Base-by-base conservation (phyloP, 192 early-diverging fungal species). In the Linnemannia schmuckeri region DNA sequence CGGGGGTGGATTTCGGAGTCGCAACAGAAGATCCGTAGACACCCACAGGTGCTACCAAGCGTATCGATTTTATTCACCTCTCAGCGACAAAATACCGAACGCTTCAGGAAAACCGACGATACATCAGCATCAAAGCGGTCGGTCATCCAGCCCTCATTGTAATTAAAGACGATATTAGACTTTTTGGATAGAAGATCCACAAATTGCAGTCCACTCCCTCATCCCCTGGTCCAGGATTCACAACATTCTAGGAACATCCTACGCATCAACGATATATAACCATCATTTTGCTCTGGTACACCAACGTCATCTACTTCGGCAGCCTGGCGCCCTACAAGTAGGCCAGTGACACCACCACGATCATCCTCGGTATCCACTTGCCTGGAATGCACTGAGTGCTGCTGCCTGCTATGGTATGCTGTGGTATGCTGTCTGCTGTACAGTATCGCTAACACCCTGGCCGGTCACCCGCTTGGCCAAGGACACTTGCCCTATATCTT, bases 271-370 rank as follows among this genome's bases (percentile, higher is more conserved):
- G 76, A 33, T 69, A 71, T 30, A 72, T 75, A 33, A 77, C 83
- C 6, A 78, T 78, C 27, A 82, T 80, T 0, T 82, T 83, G 35
- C 82, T 90, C 38, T 87, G 88, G 46, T 82, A 89, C 10, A 91
- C 89, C 0, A 92, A 90, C 61, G 89, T 93, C 42, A 90, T 93
- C 57, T 89, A 91, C 70, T 93, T 93, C 61, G 91, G 92, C 1
- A 92, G 92, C 27, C 69, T 93, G 20, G 72, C 86, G 24, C 91
- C 92, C 4, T 92, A 91, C 77, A 91, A 91, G 68, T 71, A 84
- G 24, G 91, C 91, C 27, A 83, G 90, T 40, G 90, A 92, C 41
- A 85, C 82, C 30, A 81, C 93, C 35, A 88, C 89, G 76, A 70
- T 72, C 10, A 84, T 89, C 69, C 37, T 88, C 5, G 78, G 83